phyloP scores from a whole-genome alignment of 2,329 filamentous ascomycete species.

The Dissoconium aciculare region DNA sequence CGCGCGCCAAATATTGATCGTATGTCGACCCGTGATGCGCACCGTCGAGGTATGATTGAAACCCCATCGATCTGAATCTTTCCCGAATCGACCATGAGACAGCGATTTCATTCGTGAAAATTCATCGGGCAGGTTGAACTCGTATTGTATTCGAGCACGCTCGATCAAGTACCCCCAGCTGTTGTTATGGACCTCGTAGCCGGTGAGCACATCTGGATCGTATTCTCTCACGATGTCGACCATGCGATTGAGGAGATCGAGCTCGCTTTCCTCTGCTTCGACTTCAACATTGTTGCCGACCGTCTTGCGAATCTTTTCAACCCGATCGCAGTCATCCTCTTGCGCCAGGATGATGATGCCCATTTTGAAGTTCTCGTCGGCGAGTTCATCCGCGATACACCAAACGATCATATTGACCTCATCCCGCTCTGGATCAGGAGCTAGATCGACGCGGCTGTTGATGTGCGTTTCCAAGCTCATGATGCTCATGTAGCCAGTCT shows the following conservation, averaged over 20 bases:
- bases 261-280: slow-evolving; percentile 60
- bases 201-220: slow-evolving; percentile 86
- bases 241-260: slow-evolving; percentile 72
- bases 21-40: slow-evolving; percentile 80
- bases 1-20: slow-evolving; percentile 93
- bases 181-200: slow-evolving; percentile 82
- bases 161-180: slow-evolving; percentile 97
- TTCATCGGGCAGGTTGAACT: slow-evolving; percentile 81
- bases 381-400: slow-evolving; percentile 47
- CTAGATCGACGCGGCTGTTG: slow-evolving; percentile 64
- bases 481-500: slow-evolving; percentile 86
- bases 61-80: slow-evolving; percentile 78
- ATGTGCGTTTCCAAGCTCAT: slow-evolving; percentile 91
- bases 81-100: slow-evolving; percentile 70
- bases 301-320: slow-evolving; percentile 40
- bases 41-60: slow-evolving; percentile 90
- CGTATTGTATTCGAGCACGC: slow-evolving; percentile 69
- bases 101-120: slow-evolving; percentile 77
- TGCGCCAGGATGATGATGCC: slow-evolving; percentile 54
- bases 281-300: slow-evolving; percentile 44
- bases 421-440: slow-evolving; percentile 82
- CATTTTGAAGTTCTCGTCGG: slow-evolving; percentile 36
- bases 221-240: slow-evolving; percentile 69
- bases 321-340: slow-evolving; percentile 42
- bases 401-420: slow-evolving; percentile 82